A percentile compares a stretch with the other conserved stretches of the same genome.
phyloP scores from a whole-genome alignment of 257 asterid genomes.

The Solanum sejunctum region DNA sequence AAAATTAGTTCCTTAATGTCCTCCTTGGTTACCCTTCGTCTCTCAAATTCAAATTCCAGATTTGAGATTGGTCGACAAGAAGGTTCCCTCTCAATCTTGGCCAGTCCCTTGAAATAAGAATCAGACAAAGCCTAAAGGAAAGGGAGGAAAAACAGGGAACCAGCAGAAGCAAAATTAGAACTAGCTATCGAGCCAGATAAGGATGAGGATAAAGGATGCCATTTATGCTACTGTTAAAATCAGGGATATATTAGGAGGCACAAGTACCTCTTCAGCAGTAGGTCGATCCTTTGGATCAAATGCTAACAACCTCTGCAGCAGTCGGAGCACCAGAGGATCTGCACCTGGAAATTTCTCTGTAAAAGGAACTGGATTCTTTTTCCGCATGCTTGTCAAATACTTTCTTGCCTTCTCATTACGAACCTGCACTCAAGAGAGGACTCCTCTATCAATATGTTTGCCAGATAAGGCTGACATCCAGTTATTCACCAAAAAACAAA shows the following conservation, averaged over 20 bases:
- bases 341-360: conserved; percentile 50
- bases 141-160: not conserved
- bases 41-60: conserved; percentile 88
- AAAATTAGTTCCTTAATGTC: conserved; percentile 71
- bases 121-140: conserved; percentile 66
- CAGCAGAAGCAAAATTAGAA: not conserved
- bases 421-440: conserved; percentile 39
- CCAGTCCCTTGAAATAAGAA: conserved; percentile 84
- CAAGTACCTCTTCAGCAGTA: conserved; percentile 70
- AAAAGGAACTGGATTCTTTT: conserved; percentile 47
- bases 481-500: not conserved
- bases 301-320: conserved; percentile 65
- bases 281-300: conserved; percentile 94
- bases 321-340: conserved; percentile 62
- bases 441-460: not conserved
- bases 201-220: not conserved
- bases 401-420: conserved; percentile 94
- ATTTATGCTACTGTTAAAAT: not conserved
- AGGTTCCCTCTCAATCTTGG: conserved; percentile 87
- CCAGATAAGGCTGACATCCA: not conserved
- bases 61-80: conserved; percentile 73
- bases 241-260: not conserved
- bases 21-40: conserved; percentile 66
- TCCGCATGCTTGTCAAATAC: conserved; percentile 66
- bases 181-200: not conserved